Conservation (phyloP, 164 flowering plant genomes). For the Kingdonia uniflora region DNA sequence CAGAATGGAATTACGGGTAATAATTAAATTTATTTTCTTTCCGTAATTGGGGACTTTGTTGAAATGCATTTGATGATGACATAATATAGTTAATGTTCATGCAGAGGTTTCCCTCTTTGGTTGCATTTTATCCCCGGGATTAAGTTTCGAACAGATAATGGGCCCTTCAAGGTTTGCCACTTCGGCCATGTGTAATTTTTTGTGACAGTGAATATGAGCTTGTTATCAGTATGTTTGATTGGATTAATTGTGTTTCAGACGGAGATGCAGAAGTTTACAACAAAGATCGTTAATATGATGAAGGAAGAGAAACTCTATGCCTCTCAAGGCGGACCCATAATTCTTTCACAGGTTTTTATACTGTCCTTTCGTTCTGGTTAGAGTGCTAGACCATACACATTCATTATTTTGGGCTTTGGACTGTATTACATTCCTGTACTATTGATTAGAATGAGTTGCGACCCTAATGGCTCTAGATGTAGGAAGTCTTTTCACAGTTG, state of each 20-base stretch:
- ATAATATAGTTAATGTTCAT: background rate
- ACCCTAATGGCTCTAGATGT: too few relatives aligned
- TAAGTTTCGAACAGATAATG: conserved; percentile 75
- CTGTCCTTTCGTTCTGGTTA: background rate
- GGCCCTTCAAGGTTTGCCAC: conserved; percentile 70
- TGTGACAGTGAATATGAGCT: background rate
- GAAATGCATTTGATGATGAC: too few relatives aligned
- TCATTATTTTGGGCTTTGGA: too few relatives aligned
- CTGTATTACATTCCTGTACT: too few relatives aligned
- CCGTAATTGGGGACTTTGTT: background rate
- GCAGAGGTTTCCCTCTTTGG: conserved; percentile 97
- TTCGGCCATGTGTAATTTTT: background rate
- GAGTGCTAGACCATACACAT: too few relatives aligned
- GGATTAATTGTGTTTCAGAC: conserved; percentile 27
- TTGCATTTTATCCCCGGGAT: conserved; percentile 89
- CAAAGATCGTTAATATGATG: conserved; percentile 83
- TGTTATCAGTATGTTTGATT: background rate
- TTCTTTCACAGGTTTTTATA: conserved; percentile 76
- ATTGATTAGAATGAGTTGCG: too few relatives aligned
- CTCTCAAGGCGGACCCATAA: conserved; percentile 98
- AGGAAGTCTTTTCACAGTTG: too few relatives aligned
- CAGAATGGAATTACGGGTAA: conserved; percentile 98
- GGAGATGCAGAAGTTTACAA: conserved; percentile 89
- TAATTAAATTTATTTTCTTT: background rate
- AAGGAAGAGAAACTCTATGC: conserved; percentile 86